Evolutionary conservation across 1,139 yeast genomes (phyloP).

Genomic region (Lodderomyces beijingensis): DNA sequence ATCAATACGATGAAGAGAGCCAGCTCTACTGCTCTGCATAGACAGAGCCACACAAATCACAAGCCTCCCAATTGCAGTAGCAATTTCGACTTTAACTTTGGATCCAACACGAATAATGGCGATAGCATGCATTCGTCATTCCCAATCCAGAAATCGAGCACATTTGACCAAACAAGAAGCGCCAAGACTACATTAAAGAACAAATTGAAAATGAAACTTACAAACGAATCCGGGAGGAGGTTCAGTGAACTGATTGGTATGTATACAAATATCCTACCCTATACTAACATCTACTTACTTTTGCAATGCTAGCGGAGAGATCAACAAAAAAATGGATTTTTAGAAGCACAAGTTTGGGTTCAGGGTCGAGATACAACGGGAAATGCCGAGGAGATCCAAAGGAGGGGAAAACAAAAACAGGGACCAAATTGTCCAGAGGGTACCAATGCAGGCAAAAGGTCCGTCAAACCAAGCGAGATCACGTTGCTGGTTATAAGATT

Average conservation of each 20-base stretch:
- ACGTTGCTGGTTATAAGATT: too few relatives aligned
- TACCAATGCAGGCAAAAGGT: too few relatives aligned
- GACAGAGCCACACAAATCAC: conserved; percentile 1
- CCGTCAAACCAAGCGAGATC: too few relatives aligned
- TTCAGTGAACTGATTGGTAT: conserved; percentile 35
- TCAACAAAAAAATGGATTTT: too few relatives aligned
- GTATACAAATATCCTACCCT: conserved; percentile 26
- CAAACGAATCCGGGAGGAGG: conserved; percentile 17
- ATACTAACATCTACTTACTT: too few relatives aligned
- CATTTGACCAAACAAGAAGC: conserved; percentile 41
- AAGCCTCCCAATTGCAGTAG: neutral
- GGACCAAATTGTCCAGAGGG: too few relatives aligned
- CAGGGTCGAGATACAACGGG: too few relatives aligned
- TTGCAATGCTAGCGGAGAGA: too few relatives aligned
- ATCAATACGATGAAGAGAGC: conserved; percentile 2
- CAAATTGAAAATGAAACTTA: conserved; percentile 14
- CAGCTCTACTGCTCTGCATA: conserved; percentile 6
- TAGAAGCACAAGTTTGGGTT: too few relatives aligned
- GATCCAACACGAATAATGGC: neutral
- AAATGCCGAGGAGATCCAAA: too few relatives aligned
- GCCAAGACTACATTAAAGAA: conserved; percentile 27
- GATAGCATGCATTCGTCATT: neutral
- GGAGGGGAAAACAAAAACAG: too few relatives aligned
- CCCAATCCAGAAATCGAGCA: conserved; percentile 13
- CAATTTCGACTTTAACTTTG: neutral